Base-by-base conservation (phyloP, 2,329 filamentous ascomycete species). In the Fusarium transvaalense region DNA sequence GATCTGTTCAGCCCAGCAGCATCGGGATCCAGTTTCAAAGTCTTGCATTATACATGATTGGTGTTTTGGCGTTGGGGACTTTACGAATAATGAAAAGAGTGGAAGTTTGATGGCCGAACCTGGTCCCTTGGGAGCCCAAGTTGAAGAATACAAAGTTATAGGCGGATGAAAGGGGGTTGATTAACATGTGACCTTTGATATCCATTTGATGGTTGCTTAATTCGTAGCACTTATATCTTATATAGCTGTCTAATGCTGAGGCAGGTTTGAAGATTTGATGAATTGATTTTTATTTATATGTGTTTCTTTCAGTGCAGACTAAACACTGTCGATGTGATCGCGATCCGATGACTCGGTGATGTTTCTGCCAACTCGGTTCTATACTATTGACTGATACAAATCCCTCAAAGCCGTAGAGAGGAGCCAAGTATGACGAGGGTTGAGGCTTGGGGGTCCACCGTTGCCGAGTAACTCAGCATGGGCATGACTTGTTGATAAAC, bases 71-170 rank as follows among this genome's bases (percentile, higher is more conserved):
- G 71, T 73, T 72, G 56, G 59, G 61, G 42, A 57, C 23, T 59
- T 73, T 59, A 73, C 70, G 71, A 74, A 54, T 74, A 65, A 74
- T 48, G 71, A 72, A 63, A 71, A 57, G 38, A 38, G 48, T 45
- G 62, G 27, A 59, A 64, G 50, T 31, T 42, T 29, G 32, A 42
- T 15, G 23, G 29, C 32, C 23, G 23, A 39, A 55, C 41, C 60
- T 47, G 50, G 32, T 19, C 27, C 19, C 32, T 39, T 32, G 25
- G 19, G 47, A 41, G 37, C 38, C 25, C 37, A 32, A 37, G 47
- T 55, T 43, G 39, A 43, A 45, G 43, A 58, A 31, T 15, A 50
- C 35, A 52, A 45, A 23, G 21, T 32, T 51, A 53, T 32, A 45
- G 29, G 51, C 34, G 41, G 43, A 61, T 48, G 62, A 38, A 51